Conservation (phyloP, 371 early-diverging fungal genomes). For the Batrachochytrium dendrobatidis region DNA sequence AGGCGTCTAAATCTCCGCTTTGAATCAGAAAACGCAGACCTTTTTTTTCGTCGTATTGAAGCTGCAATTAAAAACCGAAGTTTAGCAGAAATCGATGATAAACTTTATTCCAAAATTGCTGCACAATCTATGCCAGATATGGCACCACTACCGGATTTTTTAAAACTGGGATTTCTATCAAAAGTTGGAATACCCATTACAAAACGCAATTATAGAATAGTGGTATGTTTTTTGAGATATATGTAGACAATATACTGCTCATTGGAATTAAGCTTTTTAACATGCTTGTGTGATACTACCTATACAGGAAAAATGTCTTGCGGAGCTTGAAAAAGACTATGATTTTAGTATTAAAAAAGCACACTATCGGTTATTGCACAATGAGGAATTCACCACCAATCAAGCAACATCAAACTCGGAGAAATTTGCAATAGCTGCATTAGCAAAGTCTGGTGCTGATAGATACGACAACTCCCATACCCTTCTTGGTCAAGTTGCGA, state of each 20-base stretch:
- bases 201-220: neutral
- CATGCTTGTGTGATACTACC: neutral
- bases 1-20: conserved; percentile 24
- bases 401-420: conserved; percentile 6
- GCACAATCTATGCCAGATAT: neutral
- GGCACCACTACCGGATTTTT: conserved; percentile 9
- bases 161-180: conserved; percentile 6
- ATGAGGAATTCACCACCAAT: neutral
- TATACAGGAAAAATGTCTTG: conserved; percentile 11
- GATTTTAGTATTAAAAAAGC: conserved; percentile 19
- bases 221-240: neutral
- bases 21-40: conserved; percentile 16
- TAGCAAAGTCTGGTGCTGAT: conserved; percentile 12
- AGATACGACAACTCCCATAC: conserved; percentile 8
- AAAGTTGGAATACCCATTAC: conserved; percentile 10
- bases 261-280: too few species aligned
- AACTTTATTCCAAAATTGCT: conserved; percentile 3
- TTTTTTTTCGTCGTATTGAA: conserved; percentile 21
- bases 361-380: conserved; percentile 4
- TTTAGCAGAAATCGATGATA: conserved; percentile 1
- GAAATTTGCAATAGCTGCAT: conserved; percentile 16
- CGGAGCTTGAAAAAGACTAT: conserved; percentile 19
- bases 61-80: conserved; percentile 14
- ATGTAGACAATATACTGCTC: too few species aligned
- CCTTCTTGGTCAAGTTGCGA: conserved; percentile 17